A percentile compares a stretch with the other conserved stretches of the same genome.
Conservation (phyloP, 208 protist species). For the Novymonas esmeraldas region DNA sequence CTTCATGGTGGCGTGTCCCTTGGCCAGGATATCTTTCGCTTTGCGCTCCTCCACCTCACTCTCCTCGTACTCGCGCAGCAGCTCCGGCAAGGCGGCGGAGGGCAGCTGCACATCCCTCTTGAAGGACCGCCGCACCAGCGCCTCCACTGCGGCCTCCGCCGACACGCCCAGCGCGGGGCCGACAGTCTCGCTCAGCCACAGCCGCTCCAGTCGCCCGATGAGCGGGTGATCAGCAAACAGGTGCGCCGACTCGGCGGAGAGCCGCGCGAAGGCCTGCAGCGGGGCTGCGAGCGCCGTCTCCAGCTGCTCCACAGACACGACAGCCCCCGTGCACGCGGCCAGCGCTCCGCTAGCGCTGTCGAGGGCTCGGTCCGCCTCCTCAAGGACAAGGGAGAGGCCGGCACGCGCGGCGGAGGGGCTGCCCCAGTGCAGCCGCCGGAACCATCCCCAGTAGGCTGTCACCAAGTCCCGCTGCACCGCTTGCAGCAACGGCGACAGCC, state of each 20-base stretch:
- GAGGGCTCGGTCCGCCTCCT: not conserved
- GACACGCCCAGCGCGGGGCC: constrained; percentile 14
- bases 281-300: constrained; percentile 3
- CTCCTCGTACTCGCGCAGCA: constrained; percentile 54
- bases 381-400: constrained; percentile 14
- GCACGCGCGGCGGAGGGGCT: constrained; percentile 5
- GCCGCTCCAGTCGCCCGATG: constrained; percentile 50
- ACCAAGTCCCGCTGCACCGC: constrained; percentile 9
- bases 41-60: constrained; percentile 77
- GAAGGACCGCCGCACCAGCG: constrained; percentile 66
- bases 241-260: constrained; percentile 52
- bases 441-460: constrained; percentile 16
- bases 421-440: constrained; percentile 21
- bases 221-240: constrained; percentile 45
- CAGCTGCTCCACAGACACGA: not conserved
- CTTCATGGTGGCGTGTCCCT: constrained; percentile 19
- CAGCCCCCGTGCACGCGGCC: not conserved
- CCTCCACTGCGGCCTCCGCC: constrained; percentile 36
- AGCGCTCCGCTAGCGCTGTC: not conserved
- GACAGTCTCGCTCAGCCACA: constrained; percentile 53
- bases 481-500: not conserved
- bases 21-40: constrained; percentile 33
- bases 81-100: constrained; percentile 25
- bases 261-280: constrained; percentile 47
- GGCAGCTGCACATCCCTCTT: constrained; percentile 66